Conservation (phyloP, 352 stramenopile species). For the Phytophthora crassamura region DNA sequence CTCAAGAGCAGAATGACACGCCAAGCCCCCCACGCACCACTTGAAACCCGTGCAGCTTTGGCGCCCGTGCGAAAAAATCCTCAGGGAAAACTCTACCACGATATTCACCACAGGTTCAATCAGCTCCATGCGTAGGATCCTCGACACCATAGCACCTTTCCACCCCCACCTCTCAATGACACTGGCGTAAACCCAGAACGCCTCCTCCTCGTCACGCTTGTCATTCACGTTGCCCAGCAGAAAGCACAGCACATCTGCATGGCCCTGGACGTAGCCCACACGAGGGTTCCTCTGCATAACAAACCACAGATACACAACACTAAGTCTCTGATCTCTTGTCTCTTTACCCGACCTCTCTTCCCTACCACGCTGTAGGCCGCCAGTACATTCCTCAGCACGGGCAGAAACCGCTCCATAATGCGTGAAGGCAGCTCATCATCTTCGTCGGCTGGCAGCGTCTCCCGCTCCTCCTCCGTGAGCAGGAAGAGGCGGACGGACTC, state of each 20-base stretch:
- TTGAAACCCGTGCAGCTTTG: constrained; percentile 80
- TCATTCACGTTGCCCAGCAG: constrained; percentile 57
- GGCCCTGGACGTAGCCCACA: constrained; percentile 81
- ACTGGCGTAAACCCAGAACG: constrained; percentile 80
- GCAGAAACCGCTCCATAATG: constrained; percentile 40
- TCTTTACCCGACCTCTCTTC: background rate
- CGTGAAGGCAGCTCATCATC: constrained; percentile 31
- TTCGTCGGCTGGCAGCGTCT: background rate
- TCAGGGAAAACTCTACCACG: constrained; percentile 64
- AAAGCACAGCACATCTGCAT: constrained; percentile 78
- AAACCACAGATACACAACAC: background rate
- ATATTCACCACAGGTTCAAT: background rate
- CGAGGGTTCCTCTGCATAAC: constrained; percentile 57
- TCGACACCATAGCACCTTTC: background rate
- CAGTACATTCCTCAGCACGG: constrained; percentile 61
- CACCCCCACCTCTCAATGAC: constrained; percentile 60
- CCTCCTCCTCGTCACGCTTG: constrained; percentile 50
- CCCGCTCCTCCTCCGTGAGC: constrained; percentile 27
- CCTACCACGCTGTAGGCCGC: constrained; percentile 65
- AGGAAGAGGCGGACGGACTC: constrained; percentile 67
- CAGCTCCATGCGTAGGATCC: no score
- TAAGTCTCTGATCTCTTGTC: background rate
- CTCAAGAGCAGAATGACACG: background rate
- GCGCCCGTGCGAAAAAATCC: constrained; percentile 72
- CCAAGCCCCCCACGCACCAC: constrained; percentile 38